These are phyloP conservation scores for Aspergillus latus DNA, from an alignment of 2,329 filamentous ascomycete genomes.

Conservation along the genomic window DNA sequence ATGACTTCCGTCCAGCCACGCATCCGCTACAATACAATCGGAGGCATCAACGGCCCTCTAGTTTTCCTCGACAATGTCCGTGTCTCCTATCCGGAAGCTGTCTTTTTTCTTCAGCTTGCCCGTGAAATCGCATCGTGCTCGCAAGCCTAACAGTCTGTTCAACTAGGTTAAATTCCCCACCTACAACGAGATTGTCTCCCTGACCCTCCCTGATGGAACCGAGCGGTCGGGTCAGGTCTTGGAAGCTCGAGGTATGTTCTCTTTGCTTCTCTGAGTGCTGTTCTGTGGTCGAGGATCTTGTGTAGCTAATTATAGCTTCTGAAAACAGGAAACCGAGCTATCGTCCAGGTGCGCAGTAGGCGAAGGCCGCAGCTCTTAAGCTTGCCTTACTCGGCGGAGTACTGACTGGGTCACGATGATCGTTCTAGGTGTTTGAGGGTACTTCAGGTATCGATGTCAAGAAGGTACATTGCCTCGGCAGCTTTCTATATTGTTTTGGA, in stretches of 20 bases:
- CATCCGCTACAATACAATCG: conserved; percentile 96
- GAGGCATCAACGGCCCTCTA: conserved; percentile 94
- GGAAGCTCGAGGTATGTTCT: conserved; percentile 80
- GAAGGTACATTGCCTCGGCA: conserved; percentile 61
- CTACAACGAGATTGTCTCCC: conserved; percentile 96
- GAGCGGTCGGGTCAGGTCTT: conserved; percentile 93
- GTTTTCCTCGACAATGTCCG: conserved; percentile 95
- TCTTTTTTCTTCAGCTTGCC: neutral
- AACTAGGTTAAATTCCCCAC: conserved; percentile 89
- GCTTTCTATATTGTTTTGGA: neutral
- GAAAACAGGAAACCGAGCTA: conserved; percentile 75
- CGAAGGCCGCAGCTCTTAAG: conserved; percentile 12
- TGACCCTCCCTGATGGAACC: conserved; percentile 93
- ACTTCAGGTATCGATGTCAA: conserved; percentile 98
- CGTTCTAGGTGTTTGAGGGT: conserved; percentile 84
- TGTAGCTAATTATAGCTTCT: conserved; percentile 20
- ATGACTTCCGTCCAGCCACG: conserved; percentile 62
- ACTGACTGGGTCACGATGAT: conserved; percentile 27
- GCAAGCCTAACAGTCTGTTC: conserved; percentile 19
- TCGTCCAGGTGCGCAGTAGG: conserved; percentile 74
- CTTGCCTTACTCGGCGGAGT: conserved; percentile 13
- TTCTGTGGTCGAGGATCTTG: neutral
- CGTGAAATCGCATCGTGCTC: neutral
- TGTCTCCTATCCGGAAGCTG: conserved; percentile 19
- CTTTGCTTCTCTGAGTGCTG: neutral